These are phyloP conservation scores for Verticillium nonalfalfae DNA, from an alignment of 2,329 filamentous ascomycete species.

Conservation along the genomic window DNA sequence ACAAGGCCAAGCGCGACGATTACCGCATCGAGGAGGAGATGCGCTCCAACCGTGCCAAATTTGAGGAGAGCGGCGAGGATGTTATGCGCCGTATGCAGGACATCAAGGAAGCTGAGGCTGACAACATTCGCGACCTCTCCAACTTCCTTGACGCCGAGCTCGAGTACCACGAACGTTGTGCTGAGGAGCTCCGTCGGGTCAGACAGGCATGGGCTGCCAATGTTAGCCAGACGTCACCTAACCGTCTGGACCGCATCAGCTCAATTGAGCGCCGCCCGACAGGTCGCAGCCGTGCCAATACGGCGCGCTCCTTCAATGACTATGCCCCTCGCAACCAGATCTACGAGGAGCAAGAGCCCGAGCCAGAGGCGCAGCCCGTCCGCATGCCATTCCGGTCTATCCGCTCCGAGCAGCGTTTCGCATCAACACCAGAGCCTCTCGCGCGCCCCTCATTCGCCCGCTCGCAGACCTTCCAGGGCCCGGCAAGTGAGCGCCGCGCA, in stretches of 20 bases:
- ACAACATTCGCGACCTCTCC: slow-evolving; percentile 73
- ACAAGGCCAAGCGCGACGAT: slow-evolving; percentile 90
- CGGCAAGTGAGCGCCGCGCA: slow-evolving; percentile 10
- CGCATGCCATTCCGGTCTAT: slow-evolving; percentile 38
- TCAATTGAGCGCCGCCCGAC: slow-evolving; percentile 27
- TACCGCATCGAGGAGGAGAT: slow-evolving; percentile 91
- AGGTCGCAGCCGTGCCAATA: slow-evolving; percentile 13
- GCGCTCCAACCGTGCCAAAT: slow-evolving; percentile 86
- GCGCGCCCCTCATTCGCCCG: slow-evolving; percentile 28
- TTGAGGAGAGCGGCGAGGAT: slow-evolving; percentile 91
- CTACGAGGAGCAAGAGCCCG: slow-evolving; percentile 21
- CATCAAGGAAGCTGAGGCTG: slow-evolving; percentile 84
- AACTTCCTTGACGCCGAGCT: slow-evolving; percentile 84
- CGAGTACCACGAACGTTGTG: slow-evolving; percentile 84
- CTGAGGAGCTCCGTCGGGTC: slow-evolving; percentile 66
- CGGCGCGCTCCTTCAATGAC: slow-evolving; percentile 32
- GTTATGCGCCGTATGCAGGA: slow-evolving; percentile 91
- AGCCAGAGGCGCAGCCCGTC: slow-evolving; percentile 22
- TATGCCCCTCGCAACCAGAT: slow-evolving; percentile 23
- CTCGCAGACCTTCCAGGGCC: slow-evolving; percentile 31
- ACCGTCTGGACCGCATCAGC: background rate
- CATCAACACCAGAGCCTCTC: slow-evolving; percentile 24
- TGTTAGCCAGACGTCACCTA: slow-evolving; percentile 17
- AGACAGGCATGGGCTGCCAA: slow-evolving; percentile 36
- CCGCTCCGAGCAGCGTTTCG: slow-evolving; percentile 17